phyloP scores from a whole-genome alignment of 768 basidiomycete genomes.

The Termitomyces titanicus region DNA sequence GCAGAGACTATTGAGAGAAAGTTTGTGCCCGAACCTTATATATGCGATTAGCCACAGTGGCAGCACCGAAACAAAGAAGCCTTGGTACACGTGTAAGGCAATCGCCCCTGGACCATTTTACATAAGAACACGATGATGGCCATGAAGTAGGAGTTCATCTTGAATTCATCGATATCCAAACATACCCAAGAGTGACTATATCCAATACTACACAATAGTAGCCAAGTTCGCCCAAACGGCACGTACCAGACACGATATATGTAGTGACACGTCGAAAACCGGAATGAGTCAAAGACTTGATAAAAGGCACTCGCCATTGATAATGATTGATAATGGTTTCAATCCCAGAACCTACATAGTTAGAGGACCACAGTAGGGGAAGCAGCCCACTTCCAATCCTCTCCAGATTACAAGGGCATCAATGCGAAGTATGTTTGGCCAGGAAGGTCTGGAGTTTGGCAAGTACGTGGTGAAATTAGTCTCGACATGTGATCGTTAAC shows the following conservation, averaged over 20 bases:
- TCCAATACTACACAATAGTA: neutral
- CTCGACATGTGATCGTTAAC: no score
- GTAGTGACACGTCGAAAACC: neutral
- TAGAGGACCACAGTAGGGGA: neutral
- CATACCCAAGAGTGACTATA: neutral
- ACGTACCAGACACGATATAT: neutral
- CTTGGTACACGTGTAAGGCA: slow-evolving; percentile 1
- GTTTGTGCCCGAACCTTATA: neutral
- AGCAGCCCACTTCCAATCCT: no score
- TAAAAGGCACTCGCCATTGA: no score
- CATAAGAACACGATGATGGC: neutral
- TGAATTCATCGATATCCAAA: no score
- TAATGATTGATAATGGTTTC: no score
- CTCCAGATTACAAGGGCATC: no score
- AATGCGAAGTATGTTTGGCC: no score
- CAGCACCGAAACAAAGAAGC: neutral
- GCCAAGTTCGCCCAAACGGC: neutral
- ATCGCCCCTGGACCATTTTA: neutral
- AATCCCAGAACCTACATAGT: no score
- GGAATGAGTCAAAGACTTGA: neutral
- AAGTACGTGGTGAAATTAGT: no score
- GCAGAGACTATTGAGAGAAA: no score
- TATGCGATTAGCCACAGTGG: neutral
- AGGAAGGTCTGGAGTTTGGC: no score
- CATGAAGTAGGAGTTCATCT: neutral